Conservation (phyloP, 2,329 filamentous ascomycete species). For the Colletotrichum siamense region DNA sequence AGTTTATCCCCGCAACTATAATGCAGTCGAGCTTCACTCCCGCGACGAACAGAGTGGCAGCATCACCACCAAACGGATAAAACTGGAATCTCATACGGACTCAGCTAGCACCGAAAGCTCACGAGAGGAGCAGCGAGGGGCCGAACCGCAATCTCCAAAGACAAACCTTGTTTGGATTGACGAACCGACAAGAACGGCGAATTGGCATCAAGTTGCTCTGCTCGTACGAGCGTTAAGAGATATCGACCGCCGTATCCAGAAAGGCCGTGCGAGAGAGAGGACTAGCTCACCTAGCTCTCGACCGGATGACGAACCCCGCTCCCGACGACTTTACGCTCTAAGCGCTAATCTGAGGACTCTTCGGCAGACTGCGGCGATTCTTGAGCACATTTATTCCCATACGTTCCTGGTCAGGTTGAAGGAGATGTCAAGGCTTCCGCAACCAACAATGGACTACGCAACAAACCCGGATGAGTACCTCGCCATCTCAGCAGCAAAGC, state of each 20-base stretch:
- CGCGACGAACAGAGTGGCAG: neutral
- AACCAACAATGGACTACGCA: constrained; percentile 7
- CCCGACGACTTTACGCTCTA: neutral
- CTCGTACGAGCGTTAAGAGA: constrained; percentile 1
- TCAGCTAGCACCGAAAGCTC: neutral
- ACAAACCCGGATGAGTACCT: constrained; percentile 1
- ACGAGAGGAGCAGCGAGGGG: neutral
- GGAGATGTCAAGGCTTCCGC: neutral
- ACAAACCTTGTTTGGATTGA: constrained; percentile 14
- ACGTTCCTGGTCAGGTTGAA: constrained; percentile 6
- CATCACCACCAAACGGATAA: constrained; percentile 9
- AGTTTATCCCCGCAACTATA: constrained; percentile 9
- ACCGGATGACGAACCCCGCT: neutral
- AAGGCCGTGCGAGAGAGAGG: neutral
- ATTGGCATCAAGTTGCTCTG: constrained; percentile 14
- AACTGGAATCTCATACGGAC: neutral
- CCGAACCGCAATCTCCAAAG: neutral
- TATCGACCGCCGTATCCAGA: neutral
- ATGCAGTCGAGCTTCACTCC: neutral
- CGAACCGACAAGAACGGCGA: constrained; percentile 9
- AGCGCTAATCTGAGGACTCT: neutral
- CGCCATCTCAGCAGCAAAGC: neutral
- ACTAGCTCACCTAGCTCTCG: neutral
- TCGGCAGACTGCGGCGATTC: neutral
- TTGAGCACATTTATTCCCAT: constrained; percentile 18